Base-by-base conservation (phyloP, 768 basidiomycete species). In the Rhizopogon salebrosus region DNA sequence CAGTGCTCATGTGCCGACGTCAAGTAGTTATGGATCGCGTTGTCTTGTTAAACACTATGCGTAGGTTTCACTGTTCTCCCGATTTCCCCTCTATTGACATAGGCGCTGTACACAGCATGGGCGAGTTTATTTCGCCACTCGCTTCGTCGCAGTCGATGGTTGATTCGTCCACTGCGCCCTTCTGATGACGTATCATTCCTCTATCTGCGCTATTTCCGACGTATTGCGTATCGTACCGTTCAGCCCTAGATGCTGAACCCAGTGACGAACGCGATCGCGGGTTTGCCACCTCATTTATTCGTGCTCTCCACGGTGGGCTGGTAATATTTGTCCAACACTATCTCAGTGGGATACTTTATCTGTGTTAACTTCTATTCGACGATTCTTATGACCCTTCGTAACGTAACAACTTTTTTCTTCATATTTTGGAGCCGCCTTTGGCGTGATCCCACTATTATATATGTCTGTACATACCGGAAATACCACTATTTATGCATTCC, bases 191-290 rank as follows among this genome's bases (percentile, higher is more conserved):
- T 54, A 43, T 71, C 63, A 55, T 56, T 62, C 62, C 61, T 51
- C 31, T 49, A 55, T 64, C 67, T 71, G 64, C 66, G 68, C 69
- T 60, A 55, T 56, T 57, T 57, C 45, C 72, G 77, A 71, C 72
- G 84, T 80, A 69, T 80, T 76, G 72, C 75, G 80, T 79, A 72
- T 77, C 82, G 80, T 83, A 80, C 80, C 78, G 83, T 77, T 79
- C 68, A 46, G 45, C 45, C 31, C 20, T 34, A 34, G 29, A 71
- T 77, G 68, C 64, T 56, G 41, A 50, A 73, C 82, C 79, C 78
- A 70, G 83, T 70, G 80, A 83, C 79, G 82, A 74, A 77, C 81
- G 76, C 80, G 77, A 77, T 76, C 83, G 74, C 78, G 77, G 75
- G 66, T 69, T 78, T n/a, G 31, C 40, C 9, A 24, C 29, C 24